phyloP scores from a whole-genome alignment of 495 filamentous ascomycete genomes.

The Podospora anserina region DNA sequence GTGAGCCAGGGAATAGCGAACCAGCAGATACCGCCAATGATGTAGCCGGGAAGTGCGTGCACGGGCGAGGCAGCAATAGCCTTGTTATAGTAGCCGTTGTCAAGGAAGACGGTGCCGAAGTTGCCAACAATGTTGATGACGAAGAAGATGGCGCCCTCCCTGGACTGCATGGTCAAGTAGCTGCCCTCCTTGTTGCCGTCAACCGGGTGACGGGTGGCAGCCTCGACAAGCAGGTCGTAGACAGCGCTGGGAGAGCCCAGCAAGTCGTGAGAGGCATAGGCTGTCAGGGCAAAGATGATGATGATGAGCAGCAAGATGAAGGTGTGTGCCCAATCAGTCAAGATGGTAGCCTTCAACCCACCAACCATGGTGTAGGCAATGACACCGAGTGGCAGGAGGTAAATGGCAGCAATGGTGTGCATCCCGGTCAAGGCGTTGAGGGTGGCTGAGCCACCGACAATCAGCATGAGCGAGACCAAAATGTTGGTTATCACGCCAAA shows the following conservation, averaged over 20 bases:
- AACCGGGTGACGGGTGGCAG: constrained; percentile 70
- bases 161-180: constrained; percentile 86
- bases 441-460: constrained; percentile 87
- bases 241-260: constrained; percentile 78
- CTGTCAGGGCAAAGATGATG: constrained; percentile 83
- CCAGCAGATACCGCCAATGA: constrained; percentile 87
- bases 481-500: constrained; percentile 85
- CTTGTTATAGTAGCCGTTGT: constrained; percentile 90
- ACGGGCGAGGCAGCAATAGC: constrained; percentile 89
- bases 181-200: constrained; percentile 80
- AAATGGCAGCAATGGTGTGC: constrained; percentile 83
- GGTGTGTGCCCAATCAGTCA: constrained; percentile 67
- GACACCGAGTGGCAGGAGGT: constrained; percentile 82
- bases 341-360: constrained; percentile 49
- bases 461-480: constrained; percentile 82
- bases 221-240: constrained; percentile 74
- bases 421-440: constrained; percentile 83
- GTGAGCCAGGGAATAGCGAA: constrained; percentile 95
- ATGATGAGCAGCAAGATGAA: constrained; percentile 86
- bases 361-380: constrained; percentile 66
- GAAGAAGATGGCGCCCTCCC: constrained; percentile 90
- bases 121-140: constrained; percentile 81
- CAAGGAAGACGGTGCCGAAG: constrained; percentile 76
- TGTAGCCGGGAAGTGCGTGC: constrained; percentile 88
- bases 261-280: constrained; percentile 71